These are phyloP conservation scores for Novymonas esmeraldas DNA, from an alignment of 208 protist species.

Conservation along the genomic window DNA sequence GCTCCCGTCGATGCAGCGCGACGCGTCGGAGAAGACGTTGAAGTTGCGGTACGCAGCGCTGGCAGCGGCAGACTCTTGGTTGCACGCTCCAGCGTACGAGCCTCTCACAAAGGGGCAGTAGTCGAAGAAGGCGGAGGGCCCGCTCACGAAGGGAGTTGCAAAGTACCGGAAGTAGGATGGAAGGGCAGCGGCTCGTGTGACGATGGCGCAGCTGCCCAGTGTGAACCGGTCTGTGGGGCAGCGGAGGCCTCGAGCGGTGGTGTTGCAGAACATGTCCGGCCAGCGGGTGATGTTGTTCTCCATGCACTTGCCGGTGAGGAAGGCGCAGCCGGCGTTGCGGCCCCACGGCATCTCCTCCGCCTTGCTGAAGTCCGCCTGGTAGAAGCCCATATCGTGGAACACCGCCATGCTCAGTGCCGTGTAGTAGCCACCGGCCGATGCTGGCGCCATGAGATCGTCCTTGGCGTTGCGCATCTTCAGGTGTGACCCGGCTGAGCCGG, in stretches of 20 bases:
- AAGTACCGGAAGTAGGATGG: constrained; percentile 62
- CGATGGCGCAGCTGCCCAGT: constrained; percentile 35
- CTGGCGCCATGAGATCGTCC: constrained; percentile 84
- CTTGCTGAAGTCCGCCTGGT: constrained; percentile 57
- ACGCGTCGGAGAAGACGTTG: constrained; percentile 8
- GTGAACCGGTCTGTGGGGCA: constrained; percentile 40
- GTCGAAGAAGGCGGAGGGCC: constrained; percentile 33
- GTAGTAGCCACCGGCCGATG: constrained; percentile 36
- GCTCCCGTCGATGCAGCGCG: constrained; percentile 18
- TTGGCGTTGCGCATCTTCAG: constrained; percentile 81
- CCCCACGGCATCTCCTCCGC: constrained; percentile 79
- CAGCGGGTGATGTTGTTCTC: constrained; percentile 27
- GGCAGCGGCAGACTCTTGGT: background rate
- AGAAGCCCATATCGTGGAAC: constrained; percentile 85
- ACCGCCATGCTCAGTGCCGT: constrained; percentile 78
- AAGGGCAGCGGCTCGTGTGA: background rate
- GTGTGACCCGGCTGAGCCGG: constrained; percentile 47
- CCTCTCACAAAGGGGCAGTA: constrained; percentile 48
- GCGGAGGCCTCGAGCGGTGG: background rate
- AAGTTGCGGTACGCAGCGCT: background rate
- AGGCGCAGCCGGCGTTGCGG: constrained; percentile 50
- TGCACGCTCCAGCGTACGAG: constrained; percentile 27
- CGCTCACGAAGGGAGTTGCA: constrained; percentile 10
- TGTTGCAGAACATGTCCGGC: constrained; percentile 59
- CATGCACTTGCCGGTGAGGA: constrained; percentile 53